Conservation (phyloP, 208 protist species). For the Herpetomonas tarakana region DNA sequence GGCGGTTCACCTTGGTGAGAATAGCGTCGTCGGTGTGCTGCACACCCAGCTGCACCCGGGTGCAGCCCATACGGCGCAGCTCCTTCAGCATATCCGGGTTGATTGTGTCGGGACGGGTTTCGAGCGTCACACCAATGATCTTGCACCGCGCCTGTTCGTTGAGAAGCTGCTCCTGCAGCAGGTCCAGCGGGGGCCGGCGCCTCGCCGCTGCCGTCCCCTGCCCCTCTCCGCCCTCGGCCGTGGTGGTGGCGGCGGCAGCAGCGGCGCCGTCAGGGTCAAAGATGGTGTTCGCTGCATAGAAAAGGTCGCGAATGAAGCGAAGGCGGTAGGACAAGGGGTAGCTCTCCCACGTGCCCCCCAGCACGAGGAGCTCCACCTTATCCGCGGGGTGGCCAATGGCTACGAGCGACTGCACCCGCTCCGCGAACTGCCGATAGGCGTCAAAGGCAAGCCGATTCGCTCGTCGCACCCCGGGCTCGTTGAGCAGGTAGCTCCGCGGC, state of each 20-base stretch:
- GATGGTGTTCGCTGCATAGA: conserved; percentile 88
- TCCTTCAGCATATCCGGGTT: conserved; percentile 92
- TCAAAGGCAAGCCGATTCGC: conserved; percentile 86
- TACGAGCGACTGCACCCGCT: conserved; percentile 72
- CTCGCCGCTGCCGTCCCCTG: not conserved
- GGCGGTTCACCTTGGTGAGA: conserved; percentile 90
- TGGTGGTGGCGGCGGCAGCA: not conserved
- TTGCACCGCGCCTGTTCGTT: conserved; percentile 92
- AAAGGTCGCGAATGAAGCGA: conserved; percentile 83
- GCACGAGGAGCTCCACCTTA: conserved; percentile 99
- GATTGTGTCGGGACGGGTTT: conserved; percentile 98
- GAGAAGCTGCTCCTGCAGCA: conserved; percentile 87
- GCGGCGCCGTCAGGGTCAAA: conserved; percentile 30
- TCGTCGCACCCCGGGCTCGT: conserved; percentile 87
- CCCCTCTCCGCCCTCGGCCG: not conserved
- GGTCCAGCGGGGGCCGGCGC: conserved; percentile 47
- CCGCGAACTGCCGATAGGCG: conserved; percentile 75
- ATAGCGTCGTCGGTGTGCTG: conserved; percentile 98
- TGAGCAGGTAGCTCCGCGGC: conserved; percentile 88
- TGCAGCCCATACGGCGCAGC: conserved; percentile 93
- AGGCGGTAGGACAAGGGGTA: conserved; percentile 93
- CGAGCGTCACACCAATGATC: conserved; percentile 99
- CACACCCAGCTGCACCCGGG: conserved; percentile 98
- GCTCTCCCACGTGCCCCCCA: conserved; percentile 99
- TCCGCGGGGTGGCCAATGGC: conserved; percentile 88